Evolutionary conservation across 371 early-diverging fungal species (phyloP).

Genomic region (Zopfochytrium polystomum): DNA sequence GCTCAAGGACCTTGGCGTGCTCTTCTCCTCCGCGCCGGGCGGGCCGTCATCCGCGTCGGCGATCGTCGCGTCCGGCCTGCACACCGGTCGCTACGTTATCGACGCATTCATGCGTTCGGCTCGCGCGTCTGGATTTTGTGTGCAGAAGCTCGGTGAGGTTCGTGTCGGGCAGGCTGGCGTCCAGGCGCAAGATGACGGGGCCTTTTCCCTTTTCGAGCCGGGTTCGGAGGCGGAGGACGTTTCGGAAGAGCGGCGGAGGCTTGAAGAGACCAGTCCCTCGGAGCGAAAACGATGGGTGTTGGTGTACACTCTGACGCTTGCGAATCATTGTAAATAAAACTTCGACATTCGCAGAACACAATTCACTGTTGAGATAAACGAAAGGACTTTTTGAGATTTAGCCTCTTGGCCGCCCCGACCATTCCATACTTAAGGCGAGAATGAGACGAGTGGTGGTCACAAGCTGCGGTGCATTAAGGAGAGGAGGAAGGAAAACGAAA

Average conservation of each 20-base stretch:
- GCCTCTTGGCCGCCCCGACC: too few species aligned
- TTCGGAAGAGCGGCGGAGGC: background rate
- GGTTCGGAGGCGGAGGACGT: constrained; percentile 11
- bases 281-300: constrained; percentile 30
- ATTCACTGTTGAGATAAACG: too few species aligned
- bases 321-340: too few species aligned
- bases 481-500: too few species aligned
- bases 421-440: too few species aligned
- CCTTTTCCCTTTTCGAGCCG: background rate
- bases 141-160: constrained; percentile 20
- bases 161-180: constrained; percentile 2
- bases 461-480: too few species aligned
- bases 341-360: too few species aligned
- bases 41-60: background rate
- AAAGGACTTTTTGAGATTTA: too few species aligned
- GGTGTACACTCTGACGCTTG: constrained; percentile 19
- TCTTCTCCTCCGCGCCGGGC: constrained; percentile 4
- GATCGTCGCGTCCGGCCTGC: constrained; percentile 28
- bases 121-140: constrained; percentile 10
- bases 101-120: constrained; percentile 29
- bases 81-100: constrained; percentile 23
- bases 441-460: too few species aligned
- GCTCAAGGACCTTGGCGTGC: constrained; percentile 22
- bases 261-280: constrained; percentile 10
- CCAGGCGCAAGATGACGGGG: background rate